Evolutionary conservation across 192 early-diverging fungal genomes (phyloP).

Genomic region (Gonapodya prolifera): DNA sequence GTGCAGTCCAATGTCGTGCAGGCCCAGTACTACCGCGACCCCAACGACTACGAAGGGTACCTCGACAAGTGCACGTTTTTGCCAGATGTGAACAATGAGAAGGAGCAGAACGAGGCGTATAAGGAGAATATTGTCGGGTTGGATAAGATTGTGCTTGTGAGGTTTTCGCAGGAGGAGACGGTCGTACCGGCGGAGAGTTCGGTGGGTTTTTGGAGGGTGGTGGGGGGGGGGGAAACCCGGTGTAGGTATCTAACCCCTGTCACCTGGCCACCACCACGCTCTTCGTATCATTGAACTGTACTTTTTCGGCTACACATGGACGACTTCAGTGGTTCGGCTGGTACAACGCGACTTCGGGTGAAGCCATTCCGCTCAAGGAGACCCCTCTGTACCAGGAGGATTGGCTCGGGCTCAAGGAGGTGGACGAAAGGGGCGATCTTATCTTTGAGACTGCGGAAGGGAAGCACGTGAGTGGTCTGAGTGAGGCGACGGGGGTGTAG

Average conservation of each 20-base stretch:
- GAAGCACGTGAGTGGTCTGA: slow-evolving; percentile 28
- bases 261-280: not conserved
- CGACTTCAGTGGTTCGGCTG: slow-evolving; percentile 55
- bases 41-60: slow-evolving; percentile 52
- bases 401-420: slow-evolving; percentile 49
- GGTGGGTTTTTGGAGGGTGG: slow-evolving; percentile 19
- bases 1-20: slow-evolving; percentile 73
- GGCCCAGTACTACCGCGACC: slow-evolving; percentile 89
- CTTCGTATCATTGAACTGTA: not conserved
- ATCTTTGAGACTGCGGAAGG: slow-evolving; percentile 33
- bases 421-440: slow-evolving; percentile 32
- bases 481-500: too few species aligned
- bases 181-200: slow-evolving; percentile 50
- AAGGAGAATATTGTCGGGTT: slow-evolving; percentile 37
- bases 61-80: slow-evolving; percentile 68
- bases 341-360: slow-evolving; percentile 33
- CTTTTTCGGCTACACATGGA: not conserved
- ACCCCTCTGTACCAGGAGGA: slow-evolving; percentile 52
- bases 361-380: slow-evolving; percentile 33
- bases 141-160: slow-evolving; percentile 68
- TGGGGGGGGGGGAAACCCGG: not conserved
- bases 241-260: too few species aligned
- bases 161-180: slow-evolving; percentile 65
- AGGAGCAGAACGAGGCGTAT: slow-evolving; percentile 43
- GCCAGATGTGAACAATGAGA: slow-evolving; percentile 79